Conservation (phyloP, 139 green algal genomes). For the Trebouxia sp. region DNA sequence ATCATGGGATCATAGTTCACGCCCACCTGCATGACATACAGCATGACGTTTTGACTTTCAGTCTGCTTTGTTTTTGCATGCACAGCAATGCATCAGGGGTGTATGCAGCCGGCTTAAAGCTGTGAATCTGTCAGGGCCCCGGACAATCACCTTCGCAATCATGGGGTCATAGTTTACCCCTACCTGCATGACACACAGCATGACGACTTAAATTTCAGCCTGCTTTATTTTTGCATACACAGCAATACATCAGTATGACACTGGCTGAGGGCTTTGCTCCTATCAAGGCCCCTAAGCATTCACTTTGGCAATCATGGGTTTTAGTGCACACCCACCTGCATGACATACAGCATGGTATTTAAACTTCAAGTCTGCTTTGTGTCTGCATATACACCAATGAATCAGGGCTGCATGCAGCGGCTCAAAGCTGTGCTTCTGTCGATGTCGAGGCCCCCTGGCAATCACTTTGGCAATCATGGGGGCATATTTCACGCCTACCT, state of each 20-base stretch:
- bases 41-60: no score
- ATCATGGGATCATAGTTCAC: conserved; percentile 95
- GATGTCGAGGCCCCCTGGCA: conserved; percentile 25
- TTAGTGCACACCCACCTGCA: no score
- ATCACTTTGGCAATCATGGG: conserved; percentile 94
- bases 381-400: no score
- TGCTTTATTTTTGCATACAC: no score
- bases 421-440: conserved; percentile 42
- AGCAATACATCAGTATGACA: no score
- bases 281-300: conserved; percentile 43
- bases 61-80: no score
- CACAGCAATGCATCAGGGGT: no score
- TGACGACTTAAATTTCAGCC: no score
- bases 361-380: no score
- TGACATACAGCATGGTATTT: no score
- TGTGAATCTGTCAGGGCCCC: conserved; percentile 36
- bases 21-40: no score
- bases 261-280: conserved; percentile 37
- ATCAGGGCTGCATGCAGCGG: conserved; percentile 42
- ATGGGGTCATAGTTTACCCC: conserved; percentile 87
- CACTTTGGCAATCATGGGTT: conserved; percentile 96
- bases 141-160: conserved; percentile 87
- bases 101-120: conserved; percentile 42
- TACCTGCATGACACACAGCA: conserved; percentile 53
- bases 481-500: no score